Base-by-base conservation (phyloP, 2,329 filamentous ascomycete species). In the Lasiodiplodia citricola region DNA sequence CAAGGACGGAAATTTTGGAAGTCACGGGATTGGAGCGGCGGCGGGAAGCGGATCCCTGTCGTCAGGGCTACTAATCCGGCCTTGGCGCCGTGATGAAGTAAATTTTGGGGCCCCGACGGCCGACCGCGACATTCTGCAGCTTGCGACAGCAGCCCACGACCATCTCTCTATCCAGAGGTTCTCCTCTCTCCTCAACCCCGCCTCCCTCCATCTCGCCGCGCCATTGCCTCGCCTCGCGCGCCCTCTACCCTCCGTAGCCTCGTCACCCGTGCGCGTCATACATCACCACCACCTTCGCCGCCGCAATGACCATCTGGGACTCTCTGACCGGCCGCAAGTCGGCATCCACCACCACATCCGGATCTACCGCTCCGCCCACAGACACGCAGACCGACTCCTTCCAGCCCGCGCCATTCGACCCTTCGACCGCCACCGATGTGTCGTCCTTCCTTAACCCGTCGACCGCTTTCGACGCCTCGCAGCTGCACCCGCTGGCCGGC, bases 401-500 rank as follows among this genome's bases (percentile, higher is more conserved):
- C 44, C 81, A 83, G 70, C 81, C 87, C 69, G 80, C 85, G 67
- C 80, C 86, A 73, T 94, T 93, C 81, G 90, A 94, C 80, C 86
- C 88, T 73, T 86, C 90, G 75, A 89, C 82, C 70, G 79, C 89
- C 66, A 90, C 92, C 81, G 94, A 95, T 81, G 92, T 96, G 75
- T 91, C 93, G 76, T 91, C 92, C 68, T 97, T 99, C 82, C 88
- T 98, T 70, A 64, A 63, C 23, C n/a, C 38, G 25, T 50, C 58
- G 21, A 54, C 50, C 51, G 66, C 66, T 37, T 89, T 94, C 80
- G 96, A 99, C 81, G 93, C 95, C 11, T 90, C 94, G 72, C 87
- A 92, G 80, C 87, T 99, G 75, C 96, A 99, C 81, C 96, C 96
- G 56, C 90, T 99, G 68, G 94, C 96, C 67, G 96, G 96, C 73